Evolutionary conservation across 2,329 filamentous ascomycete species (phyloP).

Genomic region (Stemphylium beticola): DNA sequence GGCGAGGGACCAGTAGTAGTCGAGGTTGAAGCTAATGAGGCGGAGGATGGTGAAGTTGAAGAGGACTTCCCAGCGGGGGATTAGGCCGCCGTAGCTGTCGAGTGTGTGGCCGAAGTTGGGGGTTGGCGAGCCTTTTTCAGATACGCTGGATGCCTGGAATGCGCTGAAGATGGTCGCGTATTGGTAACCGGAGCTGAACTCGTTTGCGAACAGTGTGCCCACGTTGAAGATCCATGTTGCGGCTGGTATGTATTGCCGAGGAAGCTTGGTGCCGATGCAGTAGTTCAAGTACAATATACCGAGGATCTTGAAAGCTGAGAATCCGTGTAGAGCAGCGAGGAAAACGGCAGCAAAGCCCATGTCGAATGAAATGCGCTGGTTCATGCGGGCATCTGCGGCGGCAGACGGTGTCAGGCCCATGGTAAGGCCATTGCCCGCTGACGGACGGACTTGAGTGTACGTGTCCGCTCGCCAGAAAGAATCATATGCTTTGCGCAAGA

Average conservation of each 20-base stretch:
- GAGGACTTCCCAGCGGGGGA: conserved; percentile 91
- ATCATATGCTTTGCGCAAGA: conserved; percentile 77
- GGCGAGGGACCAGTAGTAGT: conserved; percentile 91
- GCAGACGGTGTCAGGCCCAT: conserved; percentile 53
- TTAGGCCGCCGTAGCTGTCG: conserved; percentile 81
- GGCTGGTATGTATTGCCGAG: conserved; percentile 71
- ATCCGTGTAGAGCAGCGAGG: conserved; percentile 78
- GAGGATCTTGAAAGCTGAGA: conserved; percentile 83
- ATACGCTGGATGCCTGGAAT: conserved; percentile 52
- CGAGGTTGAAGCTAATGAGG: conserved; percentile 94
- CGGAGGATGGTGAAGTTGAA: conserved; percentile 96
- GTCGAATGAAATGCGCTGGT: conserved; percentile 81
- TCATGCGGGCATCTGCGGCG: conserved; percentile 60
- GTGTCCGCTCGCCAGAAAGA: conserved; percentile 52
- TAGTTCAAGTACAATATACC: conserved; percentile 83
- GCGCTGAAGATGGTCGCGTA: conserved; percentile 67
- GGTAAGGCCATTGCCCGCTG: conserved; percentile 39
- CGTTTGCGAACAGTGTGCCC: conserved; percentile 84
- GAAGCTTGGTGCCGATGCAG: conserved; percentile 74
- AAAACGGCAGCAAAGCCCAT: conserved; percentile 81
- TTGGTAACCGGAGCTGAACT: conserved; percentile 78
- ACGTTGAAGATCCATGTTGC: conserved; percentile 93
- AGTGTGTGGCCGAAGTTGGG: conserved; percentile 72
- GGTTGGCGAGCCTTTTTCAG: conserved; percentile 53
- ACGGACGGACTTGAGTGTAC: conserved; percentile 52